phyloP scores from a whole-genome alignment of 768 basidiomycete genomes.

The Boletus rubroflammeus region DNA sequence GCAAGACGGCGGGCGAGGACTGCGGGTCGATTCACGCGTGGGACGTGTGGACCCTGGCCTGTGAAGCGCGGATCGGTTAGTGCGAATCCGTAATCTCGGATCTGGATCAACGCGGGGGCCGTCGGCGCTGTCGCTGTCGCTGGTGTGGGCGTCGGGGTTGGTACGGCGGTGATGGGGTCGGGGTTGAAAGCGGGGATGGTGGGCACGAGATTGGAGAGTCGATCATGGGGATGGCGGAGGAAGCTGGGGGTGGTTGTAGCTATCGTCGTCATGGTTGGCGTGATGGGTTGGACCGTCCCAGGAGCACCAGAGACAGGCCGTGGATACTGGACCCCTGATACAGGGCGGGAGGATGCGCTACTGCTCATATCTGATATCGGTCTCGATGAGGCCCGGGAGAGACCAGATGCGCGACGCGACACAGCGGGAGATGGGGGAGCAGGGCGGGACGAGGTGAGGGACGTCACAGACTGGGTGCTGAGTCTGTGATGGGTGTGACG shows the following conservation, averaged over 20 bases:
- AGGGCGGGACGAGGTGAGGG: conserved; percentile 49
- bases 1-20: conserved; percentile 29
- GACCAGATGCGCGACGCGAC: conserved; percentile 40
- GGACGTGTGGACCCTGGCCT: conserved; percentile 40
- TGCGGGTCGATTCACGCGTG: conserved; percentile 36
- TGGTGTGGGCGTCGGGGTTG: not conserved
- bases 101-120: conserved; percentile 32
- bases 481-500: conserved; percentile 16
- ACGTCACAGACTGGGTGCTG: conserved; percentile 26
- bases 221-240: not conserved
- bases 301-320: conserved; percentile 12
- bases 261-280: not conserved
- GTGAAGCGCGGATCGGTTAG: conserved; percentile 41
- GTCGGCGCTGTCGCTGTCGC: not conserved
- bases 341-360: conserved; percentile 16
- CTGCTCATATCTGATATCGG: conserved; percentile 21
- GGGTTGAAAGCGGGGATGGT: not conserved
- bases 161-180: not conserved
- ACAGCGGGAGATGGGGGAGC: conserved; percentile 58
- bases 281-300: not conserved
- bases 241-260: not conserved
- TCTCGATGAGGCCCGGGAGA: conserved; percentile 27
- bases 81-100: conserved; percentile 50
- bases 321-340: conserved; percentile 6
- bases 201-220: not conserved